Evolutionary conservation across 805 yeast species (phyloP).

Genomic region (Pichia cephalocereana): DNA sequence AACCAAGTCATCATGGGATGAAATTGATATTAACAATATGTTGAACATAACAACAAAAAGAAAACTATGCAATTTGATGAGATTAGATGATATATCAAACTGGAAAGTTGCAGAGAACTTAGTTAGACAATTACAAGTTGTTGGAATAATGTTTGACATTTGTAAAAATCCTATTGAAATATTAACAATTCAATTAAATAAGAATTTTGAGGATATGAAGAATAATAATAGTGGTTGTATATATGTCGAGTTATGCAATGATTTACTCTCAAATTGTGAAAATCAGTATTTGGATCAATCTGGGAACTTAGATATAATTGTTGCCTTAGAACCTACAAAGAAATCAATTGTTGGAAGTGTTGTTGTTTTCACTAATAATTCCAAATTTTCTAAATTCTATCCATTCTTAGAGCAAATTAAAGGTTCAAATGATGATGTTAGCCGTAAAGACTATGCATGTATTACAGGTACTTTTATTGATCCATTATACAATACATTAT

Average conservation of each 20-base stretch:
- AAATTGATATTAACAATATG: not conserved
- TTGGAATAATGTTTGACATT: constrained; percentile 50
- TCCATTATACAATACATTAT: constrained; percentile 42
- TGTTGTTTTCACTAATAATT: constrained; percentile 37
- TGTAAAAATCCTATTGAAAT: constrained; percentile 26
- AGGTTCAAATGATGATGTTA: not conserved
- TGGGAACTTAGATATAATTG: constrained; percentile 35
- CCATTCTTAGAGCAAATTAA: constrained; percentile 32
- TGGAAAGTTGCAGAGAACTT: constrained; percentile 51
- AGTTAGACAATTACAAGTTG: constrained; percentile 47
- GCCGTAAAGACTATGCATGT: constrained; percentile 27
- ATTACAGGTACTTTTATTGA: constrained; percentile 46
- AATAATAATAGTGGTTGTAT: too few relatives aligned
- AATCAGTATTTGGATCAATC: not conserved
- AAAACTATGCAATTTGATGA: constrained; percentile 25
- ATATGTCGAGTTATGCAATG: too few relatives aligned
- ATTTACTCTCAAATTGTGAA: not conserved
- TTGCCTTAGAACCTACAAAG: constrained; percentile 15
- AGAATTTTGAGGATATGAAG: constrained; percentile 30
- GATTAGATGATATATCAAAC: constrained; percentile 27
- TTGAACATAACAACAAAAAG: not conserved
- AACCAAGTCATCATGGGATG: not conserved
- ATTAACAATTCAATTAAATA: not conserved
- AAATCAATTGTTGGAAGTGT: constrained; percentile 32
- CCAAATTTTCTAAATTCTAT: constrained; percentile 36